Evolutionary conservation across 768 basidiomycete species (phyloP).

Genomic region (Baorangia bicolor): DNA sequence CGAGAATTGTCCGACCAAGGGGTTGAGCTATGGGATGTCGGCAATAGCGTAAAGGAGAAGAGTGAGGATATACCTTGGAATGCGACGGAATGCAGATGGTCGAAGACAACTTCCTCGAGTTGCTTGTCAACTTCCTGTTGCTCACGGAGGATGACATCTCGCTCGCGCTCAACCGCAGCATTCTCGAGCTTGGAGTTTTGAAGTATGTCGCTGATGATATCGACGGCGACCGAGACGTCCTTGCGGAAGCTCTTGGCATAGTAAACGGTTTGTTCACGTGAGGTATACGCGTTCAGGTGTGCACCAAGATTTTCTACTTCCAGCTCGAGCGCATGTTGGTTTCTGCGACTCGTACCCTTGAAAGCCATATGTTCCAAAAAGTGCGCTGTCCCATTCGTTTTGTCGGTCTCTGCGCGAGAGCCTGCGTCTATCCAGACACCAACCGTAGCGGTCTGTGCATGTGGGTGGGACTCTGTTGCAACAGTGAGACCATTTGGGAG

Average conservation of each 20-base stretch:
- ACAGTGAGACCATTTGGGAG: slow-evolving; percentile 94
- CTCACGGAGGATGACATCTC: slow-evolving; percentile 94
- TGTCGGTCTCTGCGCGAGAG: slow-evolving; percentile 92
- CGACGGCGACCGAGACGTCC: slow-evolving; percentile 87
- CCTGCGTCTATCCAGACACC: slow-evolving; percentile 99
- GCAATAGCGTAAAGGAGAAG: slow-evolving; percentile 5
- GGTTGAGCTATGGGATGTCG: slow-evolving; percentile 66
- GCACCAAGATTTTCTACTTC: slow-evolving; percentile 98
- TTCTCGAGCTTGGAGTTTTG: slow-evolving; percentile 94
- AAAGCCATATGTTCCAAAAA: slow-evolving; percentile 99
- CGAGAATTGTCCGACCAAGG: slow-evolving; percentile 95
- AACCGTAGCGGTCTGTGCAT: slow-evolving; percentile 96
- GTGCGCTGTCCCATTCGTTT: slow-evolving; percentile 95
- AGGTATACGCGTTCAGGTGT: slow-evolving; percentile 97
- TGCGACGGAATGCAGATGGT: slow-evolving; percentile 94
- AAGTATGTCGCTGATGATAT: slow-evolving; percentile 97
- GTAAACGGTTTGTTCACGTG: slow-evolving; percentile 98
- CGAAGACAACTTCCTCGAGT: slow-evolving; percentile 97
- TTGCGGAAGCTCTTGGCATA: slow-evolving; percentile 98
- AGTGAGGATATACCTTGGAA: slow-evolving; percentile 70
- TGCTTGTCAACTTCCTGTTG: slow-evolving; percentile 99
- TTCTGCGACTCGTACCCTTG: slow-evolving; percentile 89
- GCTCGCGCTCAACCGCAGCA: slow-evolving; percentile 87
- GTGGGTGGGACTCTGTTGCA: slow-evolving; percentile 86
- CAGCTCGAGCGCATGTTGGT: slow-evolving; percentile 88